Percentiles rank a stretch among this genome's conserved stretches.
Conservation (phyloP, 2,329 filamentous ascomycete genomes). For the Camillea tinctor region DNA sequence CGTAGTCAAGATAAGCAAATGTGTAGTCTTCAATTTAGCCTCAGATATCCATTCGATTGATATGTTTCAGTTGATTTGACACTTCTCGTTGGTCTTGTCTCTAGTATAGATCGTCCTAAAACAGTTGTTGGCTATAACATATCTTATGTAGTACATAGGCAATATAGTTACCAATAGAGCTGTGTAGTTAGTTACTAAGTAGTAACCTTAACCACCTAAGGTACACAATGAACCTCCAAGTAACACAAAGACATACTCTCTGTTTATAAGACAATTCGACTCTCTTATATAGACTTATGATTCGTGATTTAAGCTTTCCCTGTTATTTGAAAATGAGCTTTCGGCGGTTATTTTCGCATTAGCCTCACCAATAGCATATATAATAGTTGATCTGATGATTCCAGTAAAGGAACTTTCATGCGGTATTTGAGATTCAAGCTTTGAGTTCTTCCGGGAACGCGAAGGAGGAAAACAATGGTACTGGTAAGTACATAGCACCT, state of each 20-base stretch:
- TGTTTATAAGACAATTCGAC: not conserved
- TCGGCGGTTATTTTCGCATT: not conserved
- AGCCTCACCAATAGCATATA: not conserved
- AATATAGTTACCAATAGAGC: not conserved
- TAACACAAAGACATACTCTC: not conserved
- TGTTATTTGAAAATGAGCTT: not conserved
- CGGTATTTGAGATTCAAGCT: not conserved
- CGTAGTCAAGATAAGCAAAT: not conserved
- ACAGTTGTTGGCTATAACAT: too few species aligned
- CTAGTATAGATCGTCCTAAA: not conserved
- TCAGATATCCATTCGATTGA: not conserved
- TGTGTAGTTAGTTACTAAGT: not conserved
- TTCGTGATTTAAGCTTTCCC: not conserved
- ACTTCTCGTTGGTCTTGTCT: not conserved
- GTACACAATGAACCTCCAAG: not conserved
- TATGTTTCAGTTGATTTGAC: not conserved
- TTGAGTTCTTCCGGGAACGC: not conserved
- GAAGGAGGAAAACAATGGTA: not conserved
- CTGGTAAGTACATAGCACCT: not conserved
- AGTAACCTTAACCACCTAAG: not conserved
- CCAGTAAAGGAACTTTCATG: not conserved
- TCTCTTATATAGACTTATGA: not conserved
- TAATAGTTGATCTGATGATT: not conserved
- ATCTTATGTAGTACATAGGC: too few species aligned
- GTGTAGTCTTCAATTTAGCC: not conserved